Evolutionary conservation across 805 yeast species (phyloP).

Genomic region (Suhomyces pyralidae): DNA sequence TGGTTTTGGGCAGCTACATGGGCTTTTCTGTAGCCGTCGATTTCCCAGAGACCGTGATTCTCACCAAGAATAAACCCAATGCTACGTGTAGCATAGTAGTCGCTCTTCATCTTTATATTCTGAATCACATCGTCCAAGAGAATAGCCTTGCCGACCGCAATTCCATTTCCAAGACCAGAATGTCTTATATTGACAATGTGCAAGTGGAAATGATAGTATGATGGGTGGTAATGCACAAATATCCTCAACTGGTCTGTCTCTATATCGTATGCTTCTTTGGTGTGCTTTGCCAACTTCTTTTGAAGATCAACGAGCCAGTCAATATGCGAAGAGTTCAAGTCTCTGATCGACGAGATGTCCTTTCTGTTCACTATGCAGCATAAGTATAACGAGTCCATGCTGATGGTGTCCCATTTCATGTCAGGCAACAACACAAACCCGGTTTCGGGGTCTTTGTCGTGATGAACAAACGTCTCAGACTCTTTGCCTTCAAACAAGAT

Average conservation of each 20-base stretch:
- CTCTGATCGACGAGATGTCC: constrained; percentile 74
- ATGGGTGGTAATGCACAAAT: constrained; percentile 92
- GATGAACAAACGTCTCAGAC: constrained; percentile 71
- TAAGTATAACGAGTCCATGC: constrained; percentile 67
- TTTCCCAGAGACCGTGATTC: constrained; percentile 69
- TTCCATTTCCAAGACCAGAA: constrained; percentile 65
- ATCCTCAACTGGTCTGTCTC: constrained; percentile 59
- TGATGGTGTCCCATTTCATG: constrained; percentile 91
- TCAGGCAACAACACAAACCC: constrained; percentile 86
- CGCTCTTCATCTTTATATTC: constrained; percentile 52
- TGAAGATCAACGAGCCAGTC: constrained; percentile 53
- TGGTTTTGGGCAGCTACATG: neutral
- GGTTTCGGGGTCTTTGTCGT: constrained; percentile 49
- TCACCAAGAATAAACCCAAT: constrained; percentile 72
- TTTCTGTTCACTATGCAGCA: constrained; percentile 69
- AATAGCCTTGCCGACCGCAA: constrained; percentile 76
- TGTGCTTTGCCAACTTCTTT: constrained; percentile 43
- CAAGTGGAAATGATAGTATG: constrained; percentile 92
- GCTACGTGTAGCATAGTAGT: constrained; percentile 57
- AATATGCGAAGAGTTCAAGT: constrained; percentile 57
- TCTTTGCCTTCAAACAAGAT: constrained; percentile 81
- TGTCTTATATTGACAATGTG: constrained; percentile 79
- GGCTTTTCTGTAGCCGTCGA: constrained; percentile 21
- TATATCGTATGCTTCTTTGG: constrained; percentile 41
- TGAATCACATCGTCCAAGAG: constrained; percentile 80